These are phyloP conservation scores for Neoarthrinium moseri DNA, from an alignment of 2,329 filamentous ascomycete species.

Conservation along the genomic window DNA sequence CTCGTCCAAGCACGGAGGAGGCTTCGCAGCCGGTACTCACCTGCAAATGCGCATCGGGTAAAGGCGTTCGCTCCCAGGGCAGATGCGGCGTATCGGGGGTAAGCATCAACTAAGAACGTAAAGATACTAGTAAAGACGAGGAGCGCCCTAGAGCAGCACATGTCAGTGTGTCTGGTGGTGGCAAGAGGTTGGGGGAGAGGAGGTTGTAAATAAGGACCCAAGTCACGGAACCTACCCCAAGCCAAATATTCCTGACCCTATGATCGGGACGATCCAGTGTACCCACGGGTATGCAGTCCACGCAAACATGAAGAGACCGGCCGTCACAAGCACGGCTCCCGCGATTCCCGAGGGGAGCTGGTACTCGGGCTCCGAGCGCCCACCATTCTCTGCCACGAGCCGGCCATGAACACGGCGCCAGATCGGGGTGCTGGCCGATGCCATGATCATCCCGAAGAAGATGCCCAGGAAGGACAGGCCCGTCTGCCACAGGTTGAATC, in stretches of 20 bases:
- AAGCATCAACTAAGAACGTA: conserved; percentile 75
- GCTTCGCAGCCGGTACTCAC: conserved; percentile 34
- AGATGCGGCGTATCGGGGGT: conserved; percentile 71
- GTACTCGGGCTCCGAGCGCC: conserved; percentile 79
- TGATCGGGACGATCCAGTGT: conserved; percentile 75
- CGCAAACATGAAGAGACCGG: conserved; percentile 84
- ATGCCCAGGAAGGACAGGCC: conserved; percentile 78
- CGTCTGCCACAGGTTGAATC: conserved; percentile 74
- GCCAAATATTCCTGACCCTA: conserved; percentile 71
- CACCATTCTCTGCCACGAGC: conserved; percentile 52
- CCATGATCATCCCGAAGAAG: conserved; percentile 65
- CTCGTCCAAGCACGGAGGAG: neutral
- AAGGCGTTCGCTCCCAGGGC: conserved; percentile 85
- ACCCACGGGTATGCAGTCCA: conserved; percentile 77
- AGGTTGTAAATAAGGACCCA: too few relatives aligned
- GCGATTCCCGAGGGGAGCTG: conserved; percentile 73
- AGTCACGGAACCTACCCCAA: conserved; percentile 60
- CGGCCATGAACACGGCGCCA: conserved; percentile 61
- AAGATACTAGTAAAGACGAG: conserved; percentile 83
- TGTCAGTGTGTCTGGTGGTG: neutral
- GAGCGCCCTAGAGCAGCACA: conserved; percentile 55
- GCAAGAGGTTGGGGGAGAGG: too few relatives aligned
- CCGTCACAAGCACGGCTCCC: conserved; percentile 75
- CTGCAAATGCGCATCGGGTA: conserved; percentile 73
- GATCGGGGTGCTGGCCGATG: conserved; percentile 61